phyloP scores from a whole-genome alignment of 768 basidiomycete species.

The Mycena chlorophos region DNA sequence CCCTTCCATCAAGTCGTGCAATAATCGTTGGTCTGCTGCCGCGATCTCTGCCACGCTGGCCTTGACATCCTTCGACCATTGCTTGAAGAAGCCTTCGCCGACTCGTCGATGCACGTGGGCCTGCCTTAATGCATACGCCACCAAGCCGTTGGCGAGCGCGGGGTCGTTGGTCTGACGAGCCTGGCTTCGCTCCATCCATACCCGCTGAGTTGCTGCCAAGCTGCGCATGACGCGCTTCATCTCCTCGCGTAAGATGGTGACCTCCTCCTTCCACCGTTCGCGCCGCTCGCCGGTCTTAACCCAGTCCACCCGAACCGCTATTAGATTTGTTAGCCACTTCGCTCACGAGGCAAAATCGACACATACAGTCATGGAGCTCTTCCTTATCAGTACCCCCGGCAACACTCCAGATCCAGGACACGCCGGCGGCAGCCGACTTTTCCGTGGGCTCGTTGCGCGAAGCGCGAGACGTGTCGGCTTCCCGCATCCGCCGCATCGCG shows the following conservation, averaged over 20 bases:
- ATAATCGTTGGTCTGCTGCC: too few relatives aligned
- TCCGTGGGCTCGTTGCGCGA: background rate
- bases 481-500: slow-evolving; percentile 1
- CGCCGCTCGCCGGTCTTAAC: slow-evolving; percentile 2
- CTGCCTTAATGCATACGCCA: slow-evolving; percentile 1
- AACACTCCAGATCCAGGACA: slow-evolving; percentile 16
- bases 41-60: too few relatives aligned
- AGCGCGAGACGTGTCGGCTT: background rate
- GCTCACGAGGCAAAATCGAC: background rate
- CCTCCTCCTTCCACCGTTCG: slow-evolving; percentile 13
- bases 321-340: background rate
- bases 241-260: slow-evolving; percentile 13
- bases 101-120: background rate
- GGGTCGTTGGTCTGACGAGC: background rate
- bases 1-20: background rate
- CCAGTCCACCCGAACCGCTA: slow-evolving; percentile 18
- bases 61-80: too few relatives aligned
- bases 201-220: slow-evolving; percentile 5
- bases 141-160: background rate
- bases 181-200: background rate
- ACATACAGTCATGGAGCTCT: slow-evolving; percentile 9
- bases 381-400: background rate
- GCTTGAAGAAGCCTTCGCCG: background rate
- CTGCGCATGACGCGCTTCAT: slow-evolving; percentile 12
- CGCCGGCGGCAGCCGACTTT: background rate